A percentile compares a stretch with the other conserved stretches of the same genome.
phyloP scores from a whole-genome alignment of 495 filamentous ascomycete species.

The Talaromyces liani region DNA sequence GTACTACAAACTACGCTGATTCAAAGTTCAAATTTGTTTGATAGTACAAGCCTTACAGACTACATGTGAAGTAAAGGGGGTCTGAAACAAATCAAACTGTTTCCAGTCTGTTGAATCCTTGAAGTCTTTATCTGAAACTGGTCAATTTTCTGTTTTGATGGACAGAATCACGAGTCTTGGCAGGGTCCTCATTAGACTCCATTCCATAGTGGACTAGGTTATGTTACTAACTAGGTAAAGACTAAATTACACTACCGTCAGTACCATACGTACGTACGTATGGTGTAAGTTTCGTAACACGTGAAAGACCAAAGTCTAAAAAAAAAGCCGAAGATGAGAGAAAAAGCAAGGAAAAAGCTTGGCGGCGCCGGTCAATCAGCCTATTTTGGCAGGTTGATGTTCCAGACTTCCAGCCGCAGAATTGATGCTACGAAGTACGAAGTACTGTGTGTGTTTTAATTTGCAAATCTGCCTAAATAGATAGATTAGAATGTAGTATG shows the following conservation, averaged over 20 bases:
- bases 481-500: background rate
- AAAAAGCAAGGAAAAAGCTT: background rate
- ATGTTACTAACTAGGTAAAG: no score
- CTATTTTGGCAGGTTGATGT: background rate
- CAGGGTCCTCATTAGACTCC: background rate
- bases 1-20: background rate
- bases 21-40: background rate
- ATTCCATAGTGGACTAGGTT: background rate
- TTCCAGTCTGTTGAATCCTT: background rate
- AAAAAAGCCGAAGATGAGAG: background rate
- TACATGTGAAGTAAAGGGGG: background rate
- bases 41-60: background rate
- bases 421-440: background rate
- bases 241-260: background rate
- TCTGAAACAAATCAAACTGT: background rate
- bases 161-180: background rate
- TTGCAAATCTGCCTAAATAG: background rate
- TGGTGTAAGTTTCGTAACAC: background rate
- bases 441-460: no score
- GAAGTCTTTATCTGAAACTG: background rate
- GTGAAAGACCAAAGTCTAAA: background rate
- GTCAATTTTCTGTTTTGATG: background rate
- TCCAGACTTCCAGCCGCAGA: background rate
- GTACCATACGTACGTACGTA: background rate
- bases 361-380: background rate